Conservation (phyloP, 2,329 filamentous ascomycete genomes). For the Sphaceloma murrayae region DNA sequence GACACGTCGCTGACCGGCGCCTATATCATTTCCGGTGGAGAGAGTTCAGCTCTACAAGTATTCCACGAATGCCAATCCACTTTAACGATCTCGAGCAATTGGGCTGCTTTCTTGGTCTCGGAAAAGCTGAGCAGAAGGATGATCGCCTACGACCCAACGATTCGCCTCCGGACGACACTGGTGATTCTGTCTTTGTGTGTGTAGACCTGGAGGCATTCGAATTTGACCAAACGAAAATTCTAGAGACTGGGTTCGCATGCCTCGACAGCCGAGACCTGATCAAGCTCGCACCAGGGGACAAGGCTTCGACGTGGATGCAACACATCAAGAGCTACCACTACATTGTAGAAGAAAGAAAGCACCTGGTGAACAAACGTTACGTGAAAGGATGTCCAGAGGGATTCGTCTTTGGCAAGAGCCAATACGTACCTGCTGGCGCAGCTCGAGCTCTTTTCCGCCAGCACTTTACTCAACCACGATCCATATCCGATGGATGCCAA, state of each 20-base stretch:
- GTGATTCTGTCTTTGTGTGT: constrained; percentile 23
- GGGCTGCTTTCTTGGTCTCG: constrained; percentile 3
- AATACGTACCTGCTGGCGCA: constrained; percentile 19
- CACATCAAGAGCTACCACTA: constrained; percentile 23
- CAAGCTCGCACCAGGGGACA: constrained; percentile 1
- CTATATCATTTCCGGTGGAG: no score
- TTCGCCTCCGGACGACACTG: not conserved
- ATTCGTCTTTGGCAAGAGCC: constrained; percentile 24
- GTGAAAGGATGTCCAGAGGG: constrained; percentile 24
- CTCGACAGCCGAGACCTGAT: constrained; percentile 22
- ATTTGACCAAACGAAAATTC: constrained; percentile 22
- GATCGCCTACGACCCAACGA: not conserved
- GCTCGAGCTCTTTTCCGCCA: not conserved
- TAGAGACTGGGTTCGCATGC: constrained; percentile 25
- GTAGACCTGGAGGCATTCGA: constrained; percentile 27
- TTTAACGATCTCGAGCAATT: constrained; percentile 3
- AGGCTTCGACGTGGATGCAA: constrained; percentile 16
- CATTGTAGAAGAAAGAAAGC: constrained; percentile 22
- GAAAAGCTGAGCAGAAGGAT: not conserved
- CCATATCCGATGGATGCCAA: not conserved
- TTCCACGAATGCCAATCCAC: not conserved
- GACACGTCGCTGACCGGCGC: no score
- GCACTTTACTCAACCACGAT: not conserved
- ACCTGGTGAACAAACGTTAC: constrained; percentile 22
- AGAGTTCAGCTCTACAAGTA: no score